Percentiles rank a stretch among this genome's conserved stretches.
Evolutionary conservation across 352 stramenopile species (phyloP).

Genomic region (Blastocystis sp.): DNA sequence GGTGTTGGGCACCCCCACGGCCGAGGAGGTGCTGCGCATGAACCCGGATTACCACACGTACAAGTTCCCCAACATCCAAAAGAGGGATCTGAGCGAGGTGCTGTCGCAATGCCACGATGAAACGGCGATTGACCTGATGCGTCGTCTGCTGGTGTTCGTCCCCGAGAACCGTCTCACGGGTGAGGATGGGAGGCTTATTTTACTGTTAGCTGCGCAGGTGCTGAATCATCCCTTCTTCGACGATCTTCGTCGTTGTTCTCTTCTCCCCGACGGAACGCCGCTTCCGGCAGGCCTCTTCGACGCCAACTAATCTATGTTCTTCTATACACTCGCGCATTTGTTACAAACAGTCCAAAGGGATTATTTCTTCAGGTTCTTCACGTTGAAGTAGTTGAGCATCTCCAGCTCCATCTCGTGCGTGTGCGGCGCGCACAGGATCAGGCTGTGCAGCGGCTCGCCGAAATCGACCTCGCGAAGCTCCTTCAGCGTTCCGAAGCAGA

Average conservation of each 20-base stretch:
- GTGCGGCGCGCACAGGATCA: constrained; percentile 88
- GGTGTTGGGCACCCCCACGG: constrained; percentile 92
- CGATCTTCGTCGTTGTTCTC: constrained; percentile 82
- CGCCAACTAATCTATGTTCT: constrained; percentile 12
- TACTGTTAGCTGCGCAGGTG: constrained; percentile 76
- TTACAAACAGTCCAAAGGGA: neutral
- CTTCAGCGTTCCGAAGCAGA: constrained; percentile 89
- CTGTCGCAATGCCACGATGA: constrained; percentile 80
- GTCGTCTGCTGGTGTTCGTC: constrained; percentile 93
- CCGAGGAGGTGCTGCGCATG: constrained; percentile 96
- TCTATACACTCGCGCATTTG: neutral
- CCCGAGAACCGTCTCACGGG: constrained; percentile 81
- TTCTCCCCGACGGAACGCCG: constrained; percentile 81
- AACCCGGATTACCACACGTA: constrained; percentile 99
- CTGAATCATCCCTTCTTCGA: constrained; percentile 94
- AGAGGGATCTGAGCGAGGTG: constrained; percentile 77
- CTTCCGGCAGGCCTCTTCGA: constrained; percentile 72
- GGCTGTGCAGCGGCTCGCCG: constrained; percentile 88
- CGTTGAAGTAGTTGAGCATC: constrained; percentile 77
- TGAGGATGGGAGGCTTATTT: neutral
- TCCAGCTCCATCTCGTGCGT: constrained; percentile 92
- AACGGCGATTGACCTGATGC: constrained; percentile 91
- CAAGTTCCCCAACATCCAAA: constrained; percentile 94
- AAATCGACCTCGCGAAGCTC: constrained; percentile 89
- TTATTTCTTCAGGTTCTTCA: constrained; percentile 62